phyloP scores from a whole-genome alignment of 2,329 filamentous ascomycete species.

The Shiraia bambusicola region DNA sequence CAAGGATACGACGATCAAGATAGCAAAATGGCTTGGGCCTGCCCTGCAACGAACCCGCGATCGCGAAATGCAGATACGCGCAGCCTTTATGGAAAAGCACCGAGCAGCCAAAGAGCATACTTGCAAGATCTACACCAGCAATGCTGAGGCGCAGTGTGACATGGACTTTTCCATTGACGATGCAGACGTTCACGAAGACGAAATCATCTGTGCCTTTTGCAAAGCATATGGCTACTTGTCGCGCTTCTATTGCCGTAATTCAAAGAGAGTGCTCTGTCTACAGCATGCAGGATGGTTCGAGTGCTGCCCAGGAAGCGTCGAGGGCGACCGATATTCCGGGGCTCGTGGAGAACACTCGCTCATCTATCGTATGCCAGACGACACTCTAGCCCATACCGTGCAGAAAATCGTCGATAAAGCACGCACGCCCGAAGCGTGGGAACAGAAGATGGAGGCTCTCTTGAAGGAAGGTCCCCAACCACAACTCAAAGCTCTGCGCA shows the following conservation, averaged over 20 bases:
- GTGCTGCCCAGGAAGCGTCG: slow-evolving; percentile 69
- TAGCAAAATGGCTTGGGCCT: slow-evolving; percentile 91
- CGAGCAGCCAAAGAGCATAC: slow-evolving; percentile 46
- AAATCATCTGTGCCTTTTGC: slow-evolving; percentile 89
- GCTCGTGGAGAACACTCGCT: slow-evolving; percentile 65
- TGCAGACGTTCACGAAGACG: slow-evolving; percentile 79
- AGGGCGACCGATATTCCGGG: slow-evolving; percentile 65
- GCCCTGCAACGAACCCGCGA: slow-evolving; percentile 77
- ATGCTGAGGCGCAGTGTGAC: slow-evolving; percentile 27
- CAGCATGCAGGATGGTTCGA: slow-evolving; percentile 76
- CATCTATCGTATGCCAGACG: slow-evolving; percentile 74
- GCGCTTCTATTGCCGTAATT: slow-evolving; percentile 80
- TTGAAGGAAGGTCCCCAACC: slow-evolving; percentile 83
- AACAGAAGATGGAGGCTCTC: slow-evolving; percentile 81
- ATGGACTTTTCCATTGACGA: slow-evolving; percentile 51
- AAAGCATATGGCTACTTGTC: slow-evolving; percentile 91
- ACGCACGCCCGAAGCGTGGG: slow-evolving; percentile 81
- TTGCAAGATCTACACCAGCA: slow-evolving; percentile 54
- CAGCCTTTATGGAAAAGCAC: slow-evolving; percentile 68
- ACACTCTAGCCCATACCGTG: slow-evolving; percentile 65
- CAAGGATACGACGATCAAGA: slow-evolving; percentile 76
- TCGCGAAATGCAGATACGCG: slow-evolving; percentile 69
- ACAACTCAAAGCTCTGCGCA: slow-evolving; percentile 80
- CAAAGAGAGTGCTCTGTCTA: slow-evolving; percentile 80
- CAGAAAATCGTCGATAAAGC: slow-evolving; percentile 85